Evolutionary conservation across 345 rosid genomes (phyloP).

Genomic region (Corchorus capsularis): DNA sequence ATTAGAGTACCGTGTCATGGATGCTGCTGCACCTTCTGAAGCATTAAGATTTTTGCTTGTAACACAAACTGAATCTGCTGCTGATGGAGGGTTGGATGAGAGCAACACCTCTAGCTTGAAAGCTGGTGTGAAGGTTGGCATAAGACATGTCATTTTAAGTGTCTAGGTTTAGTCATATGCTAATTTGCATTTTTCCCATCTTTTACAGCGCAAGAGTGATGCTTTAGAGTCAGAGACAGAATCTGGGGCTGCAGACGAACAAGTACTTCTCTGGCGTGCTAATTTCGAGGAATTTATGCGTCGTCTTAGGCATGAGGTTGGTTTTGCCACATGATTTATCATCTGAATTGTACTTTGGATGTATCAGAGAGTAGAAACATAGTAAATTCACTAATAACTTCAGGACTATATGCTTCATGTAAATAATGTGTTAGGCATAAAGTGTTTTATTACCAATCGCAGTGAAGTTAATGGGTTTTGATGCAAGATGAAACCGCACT

Average conservation of each 20-base stretch:
- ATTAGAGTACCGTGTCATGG: conserved; percentile 66
- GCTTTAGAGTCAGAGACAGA: conserved; percentile 40
- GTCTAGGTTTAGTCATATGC: conserved; percentile 16
- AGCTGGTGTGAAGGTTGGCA: conserved; percentile 69
- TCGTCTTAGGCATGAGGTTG: conserved; percentile 79
- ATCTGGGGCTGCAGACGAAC: conserved; percentile 32
- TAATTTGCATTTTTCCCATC: conserved; percentile 22
- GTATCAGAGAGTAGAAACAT: neutral
- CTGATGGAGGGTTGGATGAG: conserved; percentile 34
- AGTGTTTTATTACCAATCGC: neutral
- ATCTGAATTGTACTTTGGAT: neutral
- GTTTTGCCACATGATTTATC: conserved; percentile 23
- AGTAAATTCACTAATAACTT: neutral
- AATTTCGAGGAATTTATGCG: conserved; percentile 79
- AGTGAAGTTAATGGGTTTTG: neutral
- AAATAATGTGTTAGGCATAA: conserved; percentile 3
- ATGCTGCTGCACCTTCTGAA: conserved; percentile 70
- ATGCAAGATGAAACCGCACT: neutral
- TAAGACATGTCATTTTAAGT: conserved; percentile 10
- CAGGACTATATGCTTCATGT: conserved; percentile 5
- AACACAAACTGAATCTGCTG: conserved; percentile 32
- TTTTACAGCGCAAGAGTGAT: conserved; percentile 60
- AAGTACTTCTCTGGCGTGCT: conserved; percentile 70
- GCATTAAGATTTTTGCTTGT: conserved; percentile 60
- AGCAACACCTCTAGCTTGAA: conserved; percentile 22